Base-by-base conservation (phyloP, 2,329 filamentous ascomycete genomes). In the Fusarium luffae region DNA sequence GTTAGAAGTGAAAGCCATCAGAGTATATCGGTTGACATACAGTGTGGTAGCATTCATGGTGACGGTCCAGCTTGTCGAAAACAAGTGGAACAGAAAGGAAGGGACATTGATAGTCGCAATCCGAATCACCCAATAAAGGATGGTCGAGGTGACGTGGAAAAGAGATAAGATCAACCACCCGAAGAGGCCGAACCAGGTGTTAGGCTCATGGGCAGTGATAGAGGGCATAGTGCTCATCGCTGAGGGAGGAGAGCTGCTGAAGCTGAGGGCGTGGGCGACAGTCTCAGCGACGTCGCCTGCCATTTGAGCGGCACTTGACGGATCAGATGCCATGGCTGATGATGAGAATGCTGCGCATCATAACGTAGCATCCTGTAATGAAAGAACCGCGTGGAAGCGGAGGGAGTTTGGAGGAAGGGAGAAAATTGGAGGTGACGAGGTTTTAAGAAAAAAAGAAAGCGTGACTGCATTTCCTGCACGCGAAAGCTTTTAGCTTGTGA, bases 31-130 rank as follows among this genome's bases (percentile, higher is more conserved):
- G 50, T 48, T 59, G 68, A 63, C 90, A 77, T 89, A 97, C 90
- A 99, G 81, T 19, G 96, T 99, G 21, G 95, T 98, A 74, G 96
- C 95, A 79, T 98, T 98, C 94, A 99, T 97, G 13, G 96, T 99
- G 77, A 99, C 93, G 1, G 96, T 99, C 84, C 97, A 84, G 79
- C 93, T 98, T 69, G 93, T 95, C 8, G 94, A 97, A 77, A 97
- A 93, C 67, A 97, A 85, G 8, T 90, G 92, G 79, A 97, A 99
- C 19, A 98, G 87, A 80, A 96, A 89, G 78, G 93, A 93, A 44
- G 96, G 96, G 63, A 98, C 80, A 18, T 93, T 97, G 72, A 98
- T 94, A 27, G 95, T 97, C 19, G 90, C 88, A 76, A 97, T 92
- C 66, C 92, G 93, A 72, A 97, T 89, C 57, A 90, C 81, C 90